These are phyloP conservation scores for Penicillium palitans DNA, from an alignment of 2,329 filamentous ascomycete species.

Conservation along the genomic window DNA sequence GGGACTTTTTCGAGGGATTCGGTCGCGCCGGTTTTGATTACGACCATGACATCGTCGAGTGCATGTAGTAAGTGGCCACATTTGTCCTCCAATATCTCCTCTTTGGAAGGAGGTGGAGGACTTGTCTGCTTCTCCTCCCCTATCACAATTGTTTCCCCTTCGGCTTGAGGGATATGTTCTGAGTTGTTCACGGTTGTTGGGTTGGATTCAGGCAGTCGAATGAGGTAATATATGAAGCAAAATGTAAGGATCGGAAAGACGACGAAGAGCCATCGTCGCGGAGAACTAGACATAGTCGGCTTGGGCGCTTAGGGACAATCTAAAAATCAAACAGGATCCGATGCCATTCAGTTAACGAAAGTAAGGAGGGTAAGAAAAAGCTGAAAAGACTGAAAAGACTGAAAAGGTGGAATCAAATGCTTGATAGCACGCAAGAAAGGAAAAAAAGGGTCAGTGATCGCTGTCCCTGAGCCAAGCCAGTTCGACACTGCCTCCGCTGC, in stretches of 20 bases:
- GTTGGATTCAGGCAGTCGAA: slow-evolving; percentile 12
- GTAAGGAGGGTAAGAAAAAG: neutral
- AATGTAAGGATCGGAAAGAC: slow-evolving; percentile 25
- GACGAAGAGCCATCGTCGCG: slow-evolving; percentile 28
- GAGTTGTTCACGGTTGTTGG: slow-evolving; percentile 2
- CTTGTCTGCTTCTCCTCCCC: slow-evolving; percentile 7
- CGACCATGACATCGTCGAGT: slow-evolving; percentile 30
- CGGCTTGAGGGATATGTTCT: slow-evolving; percentile 9
- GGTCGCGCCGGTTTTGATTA: slow-evolving; percentile 33
- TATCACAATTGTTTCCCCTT: slow-evolving; percentile 2
- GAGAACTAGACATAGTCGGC: slow-evolving; percentile 22
- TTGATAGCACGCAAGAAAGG: slow-evolving; percentile 12
- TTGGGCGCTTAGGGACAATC: slow-evolving; percentile 3
- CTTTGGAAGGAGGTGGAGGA: neutral
- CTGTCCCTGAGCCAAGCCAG: slow-evolving; percentile 11
- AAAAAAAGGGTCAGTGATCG: slow-evolving; percentile 18
- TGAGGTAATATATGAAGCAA: slow-evolving; percentile 21
- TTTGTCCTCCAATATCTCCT: slow-evolving; percentile 13
- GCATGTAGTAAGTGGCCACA: slow-evolving; percentile 20
- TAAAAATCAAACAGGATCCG: slow-evolving; percentile 9
- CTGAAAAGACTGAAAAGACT: neutral
- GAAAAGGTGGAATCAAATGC: slow-evolving; percentile 2
- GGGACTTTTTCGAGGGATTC: slow-evolving; percentile 32
- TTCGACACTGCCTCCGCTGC: slow-evolving; percentile 8
- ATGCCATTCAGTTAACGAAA: slow-evolving; percentile 3